Conservation (phyloP, 2,329 filamentous ascomycete genomes). For the Diaporthe destruens region DNA sequence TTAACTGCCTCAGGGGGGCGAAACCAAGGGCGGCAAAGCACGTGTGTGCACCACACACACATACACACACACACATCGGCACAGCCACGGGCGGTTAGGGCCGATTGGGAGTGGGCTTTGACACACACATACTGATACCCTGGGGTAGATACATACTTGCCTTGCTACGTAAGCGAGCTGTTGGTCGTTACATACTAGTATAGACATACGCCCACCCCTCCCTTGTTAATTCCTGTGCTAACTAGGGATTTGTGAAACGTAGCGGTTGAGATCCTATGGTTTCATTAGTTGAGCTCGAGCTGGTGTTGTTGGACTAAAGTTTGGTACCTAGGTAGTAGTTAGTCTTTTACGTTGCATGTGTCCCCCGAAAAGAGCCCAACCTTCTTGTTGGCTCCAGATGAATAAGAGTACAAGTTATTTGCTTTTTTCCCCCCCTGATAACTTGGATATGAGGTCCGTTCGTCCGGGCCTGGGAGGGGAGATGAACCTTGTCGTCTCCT, state of each 20-base stretch:
- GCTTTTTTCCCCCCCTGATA: no score
- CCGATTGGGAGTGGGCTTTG: background rate
- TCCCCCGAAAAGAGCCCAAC: background rate
- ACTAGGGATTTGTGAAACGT: constrained; percentile 7
- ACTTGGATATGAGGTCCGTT: no score
- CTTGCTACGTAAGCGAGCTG: no score
- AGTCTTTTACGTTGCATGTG: background rate
- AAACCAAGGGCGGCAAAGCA: background rate
- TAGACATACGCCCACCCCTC: background rate
- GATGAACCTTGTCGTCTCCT: no score
- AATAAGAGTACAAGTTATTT: no score
- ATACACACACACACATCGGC: background rate
- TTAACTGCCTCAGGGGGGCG: background rate
- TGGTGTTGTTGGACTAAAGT: background rate
- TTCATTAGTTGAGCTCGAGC: background rate
- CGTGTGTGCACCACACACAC: background rate
- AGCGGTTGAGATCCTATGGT: constrained; percentile 1
- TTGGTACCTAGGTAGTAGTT: no score
- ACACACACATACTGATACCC: background rate
- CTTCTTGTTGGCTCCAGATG: no score
- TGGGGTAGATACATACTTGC: no score
- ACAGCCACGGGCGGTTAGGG: background rate
- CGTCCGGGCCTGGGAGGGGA: no score
- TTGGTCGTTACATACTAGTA: no score
- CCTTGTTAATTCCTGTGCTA: background rate